phyloP scores from a whole-genome alignment of 768 basidiomycete species.

The Suillus clintonianus region DNA sequence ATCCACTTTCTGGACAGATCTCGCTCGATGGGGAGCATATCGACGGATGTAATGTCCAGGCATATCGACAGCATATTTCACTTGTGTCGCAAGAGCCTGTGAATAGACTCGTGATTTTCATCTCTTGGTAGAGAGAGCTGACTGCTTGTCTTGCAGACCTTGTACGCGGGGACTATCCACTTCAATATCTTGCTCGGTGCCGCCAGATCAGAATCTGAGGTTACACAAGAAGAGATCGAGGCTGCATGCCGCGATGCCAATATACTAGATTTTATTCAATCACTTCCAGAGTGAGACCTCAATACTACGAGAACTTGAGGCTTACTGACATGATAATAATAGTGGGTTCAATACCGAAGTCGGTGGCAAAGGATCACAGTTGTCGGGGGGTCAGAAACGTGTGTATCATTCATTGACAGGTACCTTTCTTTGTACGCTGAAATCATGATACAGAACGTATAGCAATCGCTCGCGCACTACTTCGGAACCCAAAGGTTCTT shows the following conservation, averaged over 20 bases:
- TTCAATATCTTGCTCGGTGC: constrained; percentile 92
- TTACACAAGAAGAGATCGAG: constrained; percentile 87
- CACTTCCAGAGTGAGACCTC: constrained; percentile 69
- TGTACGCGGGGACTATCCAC: constrained; percentile 87
- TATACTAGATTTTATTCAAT: constrained; percentile 86
- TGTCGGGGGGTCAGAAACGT: constrained; percentile 90
- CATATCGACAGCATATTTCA: constrained; percentile 86
- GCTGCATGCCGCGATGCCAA: constrained; percentile 85
- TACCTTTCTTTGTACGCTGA: constrained; percentile 2
- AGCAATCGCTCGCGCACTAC: constrained; percentile 87
- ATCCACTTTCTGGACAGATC: constrained; percentile 71
- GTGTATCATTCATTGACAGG: constrained; percentile 22
- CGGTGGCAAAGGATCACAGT: constrained; percentile 86
- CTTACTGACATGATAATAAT: constrained; percentile 12
- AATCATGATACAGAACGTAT: constrained; percentile 47
- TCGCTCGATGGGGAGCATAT: constrained; percentile 77
- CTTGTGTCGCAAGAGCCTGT: constrained; percentile 88
- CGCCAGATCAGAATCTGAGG: constrained; percentile 69
- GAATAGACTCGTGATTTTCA: constrained; percentile 14
- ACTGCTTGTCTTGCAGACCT: constrained; percentile 38
- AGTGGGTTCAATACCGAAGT: constrained; percentile 92
- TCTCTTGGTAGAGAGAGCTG: not conserved
- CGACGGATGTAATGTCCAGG: constrained; percentile 75
- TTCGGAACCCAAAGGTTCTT: constrained; percentile 87
- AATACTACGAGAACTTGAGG: not conserved